Percentiles rank a stretch among this genome's conserved stretches.
Conservation (phyloP, 768 basidiomycete genomes). For the Tephrocybe sp. region DNA sequence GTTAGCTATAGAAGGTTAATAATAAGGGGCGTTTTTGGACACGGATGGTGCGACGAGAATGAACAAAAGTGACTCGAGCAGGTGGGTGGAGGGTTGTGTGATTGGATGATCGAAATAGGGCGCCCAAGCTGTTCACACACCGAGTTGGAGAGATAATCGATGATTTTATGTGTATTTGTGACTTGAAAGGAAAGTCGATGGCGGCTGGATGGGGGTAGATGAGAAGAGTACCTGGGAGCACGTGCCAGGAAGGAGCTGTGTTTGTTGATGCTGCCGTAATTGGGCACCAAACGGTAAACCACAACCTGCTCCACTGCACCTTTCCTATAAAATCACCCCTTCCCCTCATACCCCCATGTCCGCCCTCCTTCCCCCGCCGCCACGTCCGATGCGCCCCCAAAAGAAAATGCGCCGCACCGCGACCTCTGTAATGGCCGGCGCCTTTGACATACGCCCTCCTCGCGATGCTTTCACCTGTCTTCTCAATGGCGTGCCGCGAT, state of each 20-base stretch:
- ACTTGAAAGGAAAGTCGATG: slow-evolving; percentile 14
- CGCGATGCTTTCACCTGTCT: slow-evolving; percentile 80
- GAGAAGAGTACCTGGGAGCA: slow-evolving; percentile 40
- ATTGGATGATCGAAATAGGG: slow-evolving; percentile 32
- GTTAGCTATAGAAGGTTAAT: not conserved
- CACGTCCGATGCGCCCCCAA: slow-evolving; percentile 28
- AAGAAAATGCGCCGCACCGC: slow-evolving; percentile 60
- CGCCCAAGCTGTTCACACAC: slow-evolving; percentile 22
- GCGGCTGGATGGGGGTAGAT: slow-evolving; percentile 39
- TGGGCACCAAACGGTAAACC: slow-evolving; percentile 47
- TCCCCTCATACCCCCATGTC: slow-evolving; percentile 25
- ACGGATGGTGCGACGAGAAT: not conserved
- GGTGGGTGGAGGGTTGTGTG: slow-evolving; percentile 11
- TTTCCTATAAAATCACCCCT: slow-evolving; percentile 32
- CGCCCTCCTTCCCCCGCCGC: slow-evolving; percentile 26
- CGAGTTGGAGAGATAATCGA: slow-evolving; percentile 17
- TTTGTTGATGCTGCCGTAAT: slow-evolving; percentile 56
- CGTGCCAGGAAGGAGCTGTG: slow-evolving; percentile 41
- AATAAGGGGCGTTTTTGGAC: not conserved
- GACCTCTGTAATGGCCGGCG: slow-evolving; percentile 72
- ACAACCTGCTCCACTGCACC: slow-evolving; percentile 48
- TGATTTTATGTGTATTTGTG: not conserved
- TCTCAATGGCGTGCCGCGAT: slow-evolving; percentile 70
- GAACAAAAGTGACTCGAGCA: not conserved
- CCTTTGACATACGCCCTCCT: slow-evolving; percentile 62